Base-by-base conservation (phyloP, 169 alveolate species). In the Babesia caballi region DNA sequence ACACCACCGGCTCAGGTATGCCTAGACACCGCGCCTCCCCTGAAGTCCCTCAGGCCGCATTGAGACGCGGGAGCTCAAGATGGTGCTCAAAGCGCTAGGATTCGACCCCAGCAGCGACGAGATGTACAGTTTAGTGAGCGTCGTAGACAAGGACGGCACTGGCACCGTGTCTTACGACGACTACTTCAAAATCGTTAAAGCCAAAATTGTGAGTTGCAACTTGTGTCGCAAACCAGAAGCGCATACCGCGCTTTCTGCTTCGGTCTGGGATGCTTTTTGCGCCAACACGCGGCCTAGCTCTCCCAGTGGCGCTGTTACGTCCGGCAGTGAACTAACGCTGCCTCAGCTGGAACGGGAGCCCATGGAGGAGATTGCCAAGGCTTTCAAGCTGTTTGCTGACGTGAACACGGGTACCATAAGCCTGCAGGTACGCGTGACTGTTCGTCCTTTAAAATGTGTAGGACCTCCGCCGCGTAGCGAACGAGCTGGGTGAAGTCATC, bases 31-130 rank as follows among this genome's bases (percentile, higher is more conserved):
- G 23, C 12, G 15, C 36, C 25, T 33, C 23, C 4, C 41, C 2
- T 14, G 59, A 65, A 58, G 7, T 12, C 33, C 30, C n/a, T 9
- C 66, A 85, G 94, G 95, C 11, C 87, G 90, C 74, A 96, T 96
- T 69, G 99, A 96, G 80, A 94, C 96, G 33, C 95, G 94, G 89
- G 99, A 97, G 89, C 85, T 97, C 56, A 97, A 96, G 88, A 99
- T 96, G 33, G 99, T 99, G 32, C 97, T 97, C 98, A 90, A 98
- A 42, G 99, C 99, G 15, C 93, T 97, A 19, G 99, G 99, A 19
- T 97, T 97, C 76, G 99, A 97, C 71, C 99, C 99, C 17, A 95
- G 94, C 85, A 96, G 95, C 75, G 99, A 97, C 73, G 99, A 96
- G 83, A 86, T 96, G 63, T 91, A 95, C 38, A 89, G 94, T 63